Conservation (phyloP, 345 rosid species). For the Sisymbrium irio region DNA sequence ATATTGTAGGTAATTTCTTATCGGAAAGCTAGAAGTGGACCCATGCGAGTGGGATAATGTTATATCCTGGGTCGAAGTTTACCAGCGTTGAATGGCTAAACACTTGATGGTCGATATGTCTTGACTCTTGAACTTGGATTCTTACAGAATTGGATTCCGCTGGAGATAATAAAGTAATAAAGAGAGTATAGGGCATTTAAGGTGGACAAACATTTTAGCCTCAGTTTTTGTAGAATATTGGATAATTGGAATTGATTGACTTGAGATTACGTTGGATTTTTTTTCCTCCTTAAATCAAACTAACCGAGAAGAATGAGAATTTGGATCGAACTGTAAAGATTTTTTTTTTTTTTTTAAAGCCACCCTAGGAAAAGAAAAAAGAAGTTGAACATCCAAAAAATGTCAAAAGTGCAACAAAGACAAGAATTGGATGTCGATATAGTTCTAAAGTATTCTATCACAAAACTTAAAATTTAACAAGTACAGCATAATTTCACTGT, state of each 20-base stretch:
- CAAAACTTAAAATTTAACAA: background rate
- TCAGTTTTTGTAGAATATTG: no score
- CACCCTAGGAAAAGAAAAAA: background rate
- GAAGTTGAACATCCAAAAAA: background rate
- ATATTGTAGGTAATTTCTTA: background rate
- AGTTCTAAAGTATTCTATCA: background rate
- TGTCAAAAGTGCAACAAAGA: background rate
- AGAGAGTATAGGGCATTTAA: no score
- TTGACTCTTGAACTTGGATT: background rate
- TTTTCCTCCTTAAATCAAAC: no score
- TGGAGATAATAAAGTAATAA: background rate
- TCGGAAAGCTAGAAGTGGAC: background rate
- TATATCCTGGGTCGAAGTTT: background rate
- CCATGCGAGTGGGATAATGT: background rate
- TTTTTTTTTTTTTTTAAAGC: no score
- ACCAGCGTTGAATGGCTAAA: background rate
- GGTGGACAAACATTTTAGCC: no score
- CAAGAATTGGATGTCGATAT: background rate
- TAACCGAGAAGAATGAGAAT: background rate
- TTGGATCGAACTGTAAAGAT: background rate
- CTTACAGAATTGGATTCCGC: background rate
- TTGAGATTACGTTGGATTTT: no score
- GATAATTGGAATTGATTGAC: no score
- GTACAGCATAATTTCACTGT: background rate
- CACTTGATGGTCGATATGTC: background rate